Percentiles rank a stretch among this genome's conserved stretches.
Evolutionary conservation across 73 alveolate genomes (phyloP).

Genomic region (Paramecium caudatum): DNA sequence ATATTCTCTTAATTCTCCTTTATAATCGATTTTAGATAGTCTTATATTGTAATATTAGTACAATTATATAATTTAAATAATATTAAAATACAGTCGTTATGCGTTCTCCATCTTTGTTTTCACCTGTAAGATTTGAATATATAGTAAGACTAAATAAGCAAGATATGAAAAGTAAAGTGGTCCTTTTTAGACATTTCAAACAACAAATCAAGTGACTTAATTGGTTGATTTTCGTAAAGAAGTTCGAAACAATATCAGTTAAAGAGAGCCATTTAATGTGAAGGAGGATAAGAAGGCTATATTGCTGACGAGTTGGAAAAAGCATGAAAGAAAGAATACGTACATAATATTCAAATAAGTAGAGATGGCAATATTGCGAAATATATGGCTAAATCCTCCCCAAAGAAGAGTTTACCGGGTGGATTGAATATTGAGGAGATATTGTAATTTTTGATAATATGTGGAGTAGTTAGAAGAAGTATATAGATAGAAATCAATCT

Average conservation of each 20-base stretch:
- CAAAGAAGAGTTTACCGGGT: conserved; percentile 37
- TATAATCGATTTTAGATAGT: no score
- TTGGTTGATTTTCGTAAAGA: conserved; percentile 61
- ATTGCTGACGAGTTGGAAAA: conserved; percentile 27
- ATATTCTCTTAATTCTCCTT: no score
- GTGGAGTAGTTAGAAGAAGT: background rate
- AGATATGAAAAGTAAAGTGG: conserved; percentile 46
- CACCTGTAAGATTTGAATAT: conserved; percentile 20
- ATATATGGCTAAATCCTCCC: conserved; percentile 31
- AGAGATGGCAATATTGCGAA: conserved; percentile 2
- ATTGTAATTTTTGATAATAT: background rate
- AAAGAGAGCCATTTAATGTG: conserved; percentile 39
- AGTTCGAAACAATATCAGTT: conserved; percentile 34
- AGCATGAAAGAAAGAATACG: conserved; percentile 32
- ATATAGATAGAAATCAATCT: conserved; percentile 1
- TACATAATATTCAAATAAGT: background rate
- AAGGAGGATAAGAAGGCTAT: background rate
- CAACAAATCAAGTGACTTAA: conserved; percentile 19
- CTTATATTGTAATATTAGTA: no score
- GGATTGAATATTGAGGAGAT: conserved; percentile 63
- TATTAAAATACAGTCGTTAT: conserved; percentile 48
- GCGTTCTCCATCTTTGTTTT: conserved; percentile 54
- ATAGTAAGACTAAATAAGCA: conserved; percentile 8
- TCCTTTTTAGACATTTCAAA: conserved; percentile 14
- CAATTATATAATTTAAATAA: conserved; percentile 19